Conservation (phyloP, 2,329 filamentous ascomycete genomes). For the Cryphonectria parasitica region DNA sequence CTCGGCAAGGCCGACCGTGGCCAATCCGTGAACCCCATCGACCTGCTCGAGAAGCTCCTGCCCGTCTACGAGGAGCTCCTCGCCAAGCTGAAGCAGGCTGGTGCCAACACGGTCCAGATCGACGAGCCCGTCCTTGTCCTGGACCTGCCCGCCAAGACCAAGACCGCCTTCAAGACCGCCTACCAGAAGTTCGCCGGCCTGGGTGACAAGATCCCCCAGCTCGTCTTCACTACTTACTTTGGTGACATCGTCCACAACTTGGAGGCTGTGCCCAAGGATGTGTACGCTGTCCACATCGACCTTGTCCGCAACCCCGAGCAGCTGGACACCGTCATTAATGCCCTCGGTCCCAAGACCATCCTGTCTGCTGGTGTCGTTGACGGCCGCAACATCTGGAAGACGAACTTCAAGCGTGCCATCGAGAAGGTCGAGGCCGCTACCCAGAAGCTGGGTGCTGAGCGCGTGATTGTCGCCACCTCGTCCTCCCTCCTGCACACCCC, state of each 20-base stretch:
- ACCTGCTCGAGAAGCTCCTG: constrained; percentile 88
- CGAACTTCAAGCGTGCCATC: constrained; percentile 95
- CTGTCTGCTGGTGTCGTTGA: constrained; percentile 97
- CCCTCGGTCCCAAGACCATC: constrained; percentile 85
- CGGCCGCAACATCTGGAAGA: constrained; percentile 99
- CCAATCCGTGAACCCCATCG: constrained; percentile 90
- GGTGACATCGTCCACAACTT: constrained; percentile 99
- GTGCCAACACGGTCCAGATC: constrained; percentile 96
- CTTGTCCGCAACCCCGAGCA: constrained; percentile 98
- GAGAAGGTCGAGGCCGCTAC: constrained; percentile 87
- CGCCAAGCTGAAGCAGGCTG: constrained; percentile 89
- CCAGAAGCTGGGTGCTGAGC: constrained; percentile 95
- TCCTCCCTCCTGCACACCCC: constrained; percentile 98
- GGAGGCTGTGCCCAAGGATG: constrained; percentile 77
- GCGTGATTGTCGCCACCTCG: constrained; percentile 95
- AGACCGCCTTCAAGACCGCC: constrained; percentile 96
- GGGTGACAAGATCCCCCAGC: constrained; percentile 80
- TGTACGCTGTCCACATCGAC: constrained; percentile 91
- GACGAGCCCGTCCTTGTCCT: constrained; percentile 97
- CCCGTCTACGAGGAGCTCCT: constrained; percentile 95
- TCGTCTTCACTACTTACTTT: constrained; percentile 96
- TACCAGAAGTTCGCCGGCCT: constrained; percentile 86
- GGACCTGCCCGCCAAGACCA: constrained; percentile 85
- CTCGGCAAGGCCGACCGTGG: constrained; percentile 98
- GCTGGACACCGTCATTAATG: constrained; percentile 80